Evolutionary conservation across 2,329 filamentous ascomycete species (phyloP).

Genomic region (Pestalotiopsis sp.): DNA sequence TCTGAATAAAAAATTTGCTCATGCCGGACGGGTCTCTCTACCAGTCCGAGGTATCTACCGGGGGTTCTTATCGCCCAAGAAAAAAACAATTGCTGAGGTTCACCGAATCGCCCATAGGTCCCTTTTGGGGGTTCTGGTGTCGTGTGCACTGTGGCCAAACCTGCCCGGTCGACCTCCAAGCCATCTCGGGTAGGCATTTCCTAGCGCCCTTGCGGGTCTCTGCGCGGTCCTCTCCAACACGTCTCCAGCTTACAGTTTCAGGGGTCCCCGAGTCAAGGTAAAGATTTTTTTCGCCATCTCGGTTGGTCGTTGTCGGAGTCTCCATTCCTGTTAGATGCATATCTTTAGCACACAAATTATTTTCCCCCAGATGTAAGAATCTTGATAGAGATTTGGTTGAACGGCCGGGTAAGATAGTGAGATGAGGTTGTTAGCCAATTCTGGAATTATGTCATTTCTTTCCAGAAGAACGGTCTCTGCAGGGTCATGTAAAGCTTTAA

Average conservation of each 20-base stretch:
- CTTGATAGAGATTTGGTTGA: too few relatives aligned
- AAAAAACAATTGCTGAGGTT: background rate
- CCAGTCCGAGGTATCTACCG: background rate
- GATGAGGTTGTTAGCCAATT: background rate
- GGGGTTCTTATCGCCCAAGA: background rate
- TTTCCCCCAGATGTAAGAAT: background rate
- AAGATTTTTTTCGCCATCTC: background rate
- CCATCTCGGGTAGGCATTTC: background rate
- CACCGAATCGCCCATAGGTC: background rate
- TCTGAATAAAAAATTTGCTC: background rate
- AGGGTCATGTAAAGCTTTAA: too few relatives aligned
- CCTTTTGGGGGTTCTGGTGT: background rate
- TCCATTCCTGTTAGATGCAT: background rate
- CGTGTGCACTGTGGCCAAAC: background rate
- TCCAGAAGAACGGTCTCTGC: background rate
- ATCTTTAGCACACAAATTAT: background rate
- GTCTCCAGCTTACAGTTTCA: background rate
- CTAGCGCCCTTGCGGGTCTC: background rate
- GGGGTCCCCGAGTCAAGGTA: background rate
- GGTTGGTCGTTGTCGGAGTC: background rate
- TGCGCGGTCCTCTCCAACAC: background rate
- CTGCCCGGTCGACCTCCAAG: background rate
- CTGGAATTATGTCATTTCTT: background rate
- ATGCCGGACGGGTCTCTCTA: background rate
- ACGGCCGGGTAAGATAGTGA: background rate